These are phyloP conservation scores for Aspergillus aculeatus DNA, from an alignment of 2,329 filamentous ascomycete genomes.

Conservation along the genomic window DNA sequence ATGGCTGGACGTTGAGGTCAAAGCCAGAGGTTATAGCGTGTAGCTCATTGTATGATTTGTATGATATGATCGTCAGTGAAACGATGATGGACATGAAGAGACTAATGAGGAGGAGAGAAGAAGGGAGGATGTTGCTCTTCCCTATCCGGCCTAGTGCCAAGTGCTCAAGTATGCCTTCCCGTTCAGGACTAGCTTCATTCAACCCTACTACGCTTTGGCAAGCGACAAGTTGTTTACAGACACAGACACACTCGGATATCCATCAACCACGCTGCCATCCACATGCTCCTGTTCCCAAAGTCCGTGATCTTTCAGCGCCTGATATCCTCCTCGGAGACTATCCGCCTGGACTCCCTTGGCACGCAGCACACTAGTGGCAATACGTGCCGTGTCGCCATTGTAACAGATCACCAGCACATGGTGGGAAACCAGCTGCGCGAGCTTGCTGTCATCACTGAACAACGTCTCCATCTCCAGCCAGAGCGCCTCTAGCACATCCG, in stretches of 20 bases:
- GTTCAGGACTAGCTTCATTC: background rate
- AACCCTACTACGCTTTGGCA: background rate
- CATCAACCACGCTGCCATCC: constrained; percentile 3
- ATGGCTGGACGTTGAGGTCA: too few species aligned
- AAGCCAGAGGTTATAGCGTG: too few species aligned
- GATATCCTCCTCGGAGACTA: constrained; percentile 47
- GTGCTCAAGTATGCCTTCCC: background rate
- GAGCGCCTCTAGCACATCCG: constrained; percentile 43
- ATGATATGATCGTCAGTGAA: too few species aligned
- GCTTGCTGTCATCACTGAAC: constrained; percentile 34
- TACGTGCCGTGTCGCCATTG: constrained; percentile 54
- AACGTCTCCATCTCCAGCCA: constrained; percentile 51
- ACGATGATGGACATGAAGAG: too few species aligned
- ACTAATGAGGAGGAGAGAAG: too few species aligned
- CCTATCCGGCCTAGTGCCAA: background rate
- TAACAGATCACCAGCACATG: constrained; percentile 53
- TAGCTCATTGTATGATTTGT: too few species aligned
- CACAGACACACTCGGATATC: constrained; percentile 5
- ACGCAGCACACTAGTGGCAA: constrained; percentile 55
- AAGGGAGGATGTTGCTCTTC: too few species aligned
- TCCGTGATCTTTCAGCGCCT: constrained; percentile 27
- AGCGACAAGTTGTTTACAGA: background rate
- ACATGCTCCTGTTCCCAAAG: constrained; percentile 23
- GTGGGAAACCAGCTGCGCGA: constrained; percentile 28
- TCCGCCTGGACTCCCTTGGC: constrained; percentile 51